Conservation (phyloP, 305 asterid genomes). For the Solanum hybrid region DNA sequence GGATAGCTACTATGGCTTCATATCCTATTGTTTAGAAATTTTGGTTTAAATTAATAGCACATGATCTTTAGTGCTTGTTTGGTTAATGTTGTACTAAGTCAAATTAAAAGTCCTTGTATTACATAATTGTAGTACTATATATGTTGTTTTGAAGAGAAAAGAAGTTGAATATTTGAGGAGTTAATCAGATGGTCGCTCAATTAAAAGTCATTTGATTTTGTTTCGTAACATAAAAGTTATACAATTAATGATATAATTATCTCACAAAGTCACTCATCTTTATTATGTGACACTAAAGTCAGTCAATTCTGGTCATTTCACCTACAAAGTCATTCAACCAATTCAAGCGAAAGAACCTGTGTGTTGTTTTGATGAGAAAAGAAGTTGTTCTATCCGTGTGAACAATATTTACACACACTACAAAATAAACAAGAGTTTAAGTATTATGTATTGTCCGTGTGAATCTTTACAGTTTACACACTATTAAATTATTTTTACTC, state of each 20-base stretch:
- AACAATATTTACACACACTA: not conserved
- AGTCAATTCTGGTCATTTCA: not conserved
- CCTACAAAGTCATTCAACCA: not conserved
- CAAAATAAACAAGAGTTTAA: not conserved
- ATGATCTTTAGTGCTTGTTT: not conserved
- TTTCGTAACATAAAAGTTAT: no score
- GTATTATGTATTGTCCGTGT: not conserved
- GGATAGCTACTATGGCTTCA: not conserved
- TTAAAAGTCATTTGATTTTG: not conserved
- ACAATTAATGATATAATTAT: no score
- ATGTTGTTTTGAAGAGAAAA: not conserved
- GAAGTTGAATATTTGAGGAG: not conserved
- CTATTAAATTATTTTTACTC: no score
- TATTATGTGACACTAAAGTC: not conserved
- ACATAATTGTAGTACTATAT: not conserved
- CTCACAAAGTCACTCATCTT: not conserved
- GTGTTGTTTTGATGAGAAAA: not conserved
- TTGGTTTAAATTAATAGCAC: not conserved
- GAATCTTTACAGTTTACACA: not conserved
- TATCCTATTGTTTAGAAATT: not conserved
- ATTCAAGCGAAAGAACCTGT: not conserved
- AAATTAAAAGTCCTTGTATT: not conserved
- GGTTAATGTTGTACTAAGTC: not conserved
- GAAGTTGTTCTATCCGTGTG: not conserved
- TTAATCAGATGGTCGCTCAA: not conserved